A percentile compares a stretch with the other conserved stretches of the same genome.
These are phyloP conservation scores for Talaromyces sp. DNA, from an alignment of 2,329 filamentous ascomycete genomes.

Conservation along the genomic window DNA sequence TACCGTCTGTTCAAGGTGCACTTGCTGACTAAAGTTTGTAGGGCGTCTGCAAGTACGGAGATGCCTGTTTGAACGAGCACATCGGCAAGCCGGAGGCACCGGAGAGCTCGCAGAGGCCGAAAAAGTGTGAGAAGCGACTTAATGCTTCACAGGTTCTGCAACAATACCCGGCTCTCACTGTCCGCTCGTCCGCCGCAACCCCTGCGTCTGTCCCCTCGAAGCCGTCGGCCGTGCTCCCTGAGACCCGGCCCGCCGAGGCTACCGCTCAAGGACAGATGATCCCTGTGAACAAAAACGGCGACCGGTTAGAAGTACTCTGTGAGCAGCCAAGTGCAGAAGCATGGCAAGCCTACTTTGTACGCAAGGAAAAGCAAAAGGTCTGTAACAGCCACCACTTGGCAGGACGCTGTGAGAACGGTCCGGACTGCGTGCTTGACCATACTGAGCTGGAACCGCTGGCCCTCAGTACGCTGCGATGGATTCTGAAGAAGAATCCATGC, in stretches of 20 bases:
- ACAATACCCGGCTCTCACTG: constrained; percentile 11
- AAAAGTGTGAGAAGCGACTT: not conserved
- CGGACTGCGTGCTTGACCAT: constrained; percentile 44
- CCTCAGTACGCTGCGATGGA: constrained; percentile 38
- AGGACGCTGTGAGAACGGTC: constrained; percentile 29
- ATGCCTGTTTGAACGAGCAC: constrained; percentile 26
- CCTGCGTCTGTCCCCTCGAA: constrained; percentile 9
- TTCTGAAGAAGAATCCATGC: constrained; percentile 43
- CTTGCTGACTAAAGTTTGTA: constrained; percentile 12
- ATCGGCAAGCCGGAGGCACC: constrained; percentile 1
- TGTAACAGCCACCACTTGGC: constrained; percentile 48
- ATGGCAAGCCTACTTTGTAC: constrained; percentile 34
- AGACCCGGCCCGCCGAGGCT: constrained; percentile 11
- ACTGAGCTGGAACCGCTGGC: constrained; percentile 33
- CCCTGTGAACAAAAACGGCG: constrained; percentile 41
- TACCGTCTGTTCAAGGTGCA: not conserved
- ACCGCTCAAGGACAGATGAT: constrained; percentile 25
- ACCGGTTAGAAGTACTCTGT: constrained; percentile 44
- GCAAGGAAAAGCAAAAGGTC: constrained; percentile 36
- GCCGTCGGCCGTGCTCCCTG: constrained; percentile 15
- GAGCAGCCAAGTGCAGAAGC: constrained; percentile 31
- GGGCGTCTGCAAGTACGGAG: constrained; percentile 29
- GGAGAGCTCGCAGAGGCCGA: not conserved
- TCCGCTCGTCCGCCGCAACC: constrained; percentile 8
- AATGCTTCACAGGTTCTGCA: not conserved